A percentile compares a stretch with the other conserved stretches of the same genome.
Conservation (phyloP, 2,329 filamentous ascomycete genomes). For the Curvularia hawaiiensis region DNA sequence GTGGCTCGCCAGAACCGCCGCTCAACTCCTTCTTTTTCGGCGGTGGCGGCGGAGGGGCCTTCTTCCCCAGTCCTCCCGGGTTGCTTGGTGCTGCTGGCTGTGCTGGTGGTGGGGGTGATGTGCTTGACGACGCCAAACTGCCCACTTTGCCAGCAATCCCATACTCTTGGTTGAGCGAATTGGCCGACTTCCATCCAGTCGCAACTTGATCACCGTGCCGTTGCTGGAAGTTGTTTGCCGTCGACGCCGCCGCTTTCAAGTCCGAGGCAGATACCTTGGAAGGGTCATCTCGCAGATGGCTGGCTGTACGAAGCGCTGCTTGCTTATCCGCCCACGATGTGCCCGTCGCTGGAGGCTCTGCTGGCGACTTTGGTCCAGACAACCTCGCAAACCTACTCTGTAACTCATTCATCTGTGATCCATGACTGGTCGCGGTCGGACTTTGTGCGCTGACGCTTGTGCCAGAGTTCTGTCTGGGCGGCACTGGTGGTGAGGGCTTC, state of each 20-base stretch:
- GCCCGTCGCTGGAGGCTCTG: constrained; percentile 50
- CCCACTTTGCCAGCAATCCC: constrained; percentile 58
- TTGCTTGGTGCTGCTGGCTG: constrained; percentile 31
- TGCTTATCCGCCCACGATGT: constrained; percentile 69
- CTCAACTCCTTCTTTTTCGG: constrained; percentile 60
- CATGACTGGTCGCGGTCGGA: constrained; percentile 25
- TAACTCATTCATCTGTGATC: constrained; percentile 65
- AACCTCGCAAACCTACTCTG: constrained; percentile 66
- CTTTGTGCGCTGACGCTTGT: constrained; percentile 23
- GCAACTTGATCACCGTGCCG: constrained; percentile 71
- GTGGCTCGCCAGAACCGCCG: constrained; percentile 50
- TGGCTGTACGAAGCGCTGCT: constrained; percentile 65
- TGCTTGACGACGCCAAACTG: constrained; percentile 40
- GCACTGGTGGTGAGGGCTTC: constrained; percentile 34
- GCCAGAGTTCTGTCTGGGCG: constrained; percentile 30
- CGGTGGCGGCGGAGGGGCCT: constrained; percentile 63
- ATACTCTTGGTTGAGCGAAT: constrained; percentile 66
- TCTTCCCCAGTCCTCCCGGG: constrained; percentile 52
- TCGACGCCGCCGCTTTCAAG: constrained; percentile 62
- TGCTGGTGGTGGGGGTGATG: constrained; percentile 31
- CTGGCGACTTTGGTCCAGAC: constrained; percentile 42
- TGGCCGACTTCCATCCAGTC: constrained; percentile 63
- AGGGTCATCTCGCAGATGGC: constrained; percentile 64
- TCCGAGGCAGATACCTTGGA: constrained; percentile 66
- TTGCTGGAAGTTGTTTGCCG: constrained; percentile 71